phyloP scores from a whole-genome alignment of 805 yeast genomes.

The Wickerhamomyces queroliae region DNA sequence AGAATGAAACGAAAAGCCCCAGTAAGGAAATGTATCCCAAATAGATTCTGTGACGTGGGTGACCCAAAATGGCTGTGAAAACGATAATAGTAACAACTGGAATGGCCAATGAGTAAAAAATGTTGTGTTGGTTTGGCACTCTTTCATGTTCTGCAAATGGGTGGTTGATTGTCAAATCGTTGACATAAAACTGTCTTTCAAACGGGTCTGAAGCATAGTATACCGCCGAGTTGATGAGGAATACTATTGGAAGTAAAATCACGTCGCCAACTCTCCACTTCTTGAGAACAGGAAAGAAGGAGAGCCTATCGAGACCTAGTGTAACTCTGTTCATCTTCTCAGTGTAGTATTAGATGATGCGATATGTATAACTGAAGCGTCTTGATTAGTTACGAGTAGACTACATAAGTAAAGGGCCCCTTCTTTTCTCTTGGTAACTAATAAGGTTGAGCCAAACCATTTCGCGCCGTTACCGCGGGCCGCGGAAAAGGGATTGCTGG shows the following conservation, averaged over 20 bases:
- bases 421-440: no score
- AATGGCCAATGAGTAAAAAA: constrained; percentile 44
- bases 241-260: constrained; percentile 24
- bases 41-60: constrained; percentile 49
- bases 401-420: no score
- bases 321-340: constrained; percentile 17
- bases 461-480: no score
- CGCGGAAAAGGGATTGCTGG: not conserved
- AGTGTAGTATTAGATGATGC: not conserved
- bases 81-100: constrained; percentile 40
- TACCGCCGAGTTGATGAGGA: constrained; percentile 26
- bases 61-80: constrained; percentile 26
- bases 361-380: not conserved
- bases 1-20: constrained; percentile 58
- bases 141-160: constrained; percentile 75
- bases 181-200: constrained; percentile 69
- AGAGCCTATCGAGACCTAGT: constrained; percentile 19
- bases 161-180: constrained; percentile 73
- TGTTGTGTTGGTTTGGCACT: constrained; percentile 51
- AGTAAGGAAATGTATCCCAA: constrained; percentile 58
- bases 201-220: constrained; percentile 47
- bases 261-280: constrained; percentile 37
- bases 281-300: constrained; percentile 15
- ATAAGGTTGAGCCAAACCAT: no score
- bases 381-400: not conserved